Evolutionary conservation across 1,284 basidiomycete genomes (phyloP), one percentile per base, ranked within the genome.

Genomic region (Schizophyllum commune): DNA sequence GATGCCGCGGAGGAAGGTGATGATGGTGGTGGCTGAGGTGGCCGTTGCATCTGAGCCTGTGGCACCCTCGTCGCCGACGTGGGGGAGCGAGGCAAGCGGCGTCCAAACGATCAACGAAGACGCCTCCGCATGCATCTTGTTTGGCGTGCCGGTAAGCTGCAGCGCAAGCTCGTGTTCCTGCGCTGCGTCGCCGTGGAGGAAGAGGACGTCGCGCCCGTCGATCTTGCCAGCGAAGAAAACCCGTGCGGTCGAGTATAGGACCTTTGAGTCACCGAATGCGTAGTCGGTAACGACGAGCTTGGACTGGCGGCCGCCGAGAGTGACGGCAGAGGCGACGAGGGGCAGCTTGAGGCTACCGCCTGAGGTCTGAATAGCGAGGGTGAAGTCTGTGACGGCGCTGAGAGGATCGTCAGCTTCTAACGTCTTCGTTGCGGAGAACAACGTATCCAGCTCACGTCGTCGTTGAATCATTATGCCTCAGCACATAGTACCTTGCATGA

Each of bases 261-360:
- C 75, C 9, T 84, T 84, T 13, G 70, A 76, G 19, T 66, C 57
- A 5, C 89, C 88, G 68, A 87, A 89, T 1, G 76, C 71, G 68
- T 88, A 89, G 70, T 89, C 83, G 0, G 85, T 84, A 22, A 88
- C 78, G 33, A 91, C 73, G 22, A 89, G 72, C 70, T 88, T 90
- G 55, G 85, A 88, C 70, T 90, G 80, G 6, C 89, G 81, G 5
- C 89, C 89, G 32, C 73, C 71, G 17, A 91, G 79, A 1, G 83
- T 82, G 65, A 91, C 83, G 11, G 77, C 68, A 1, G 75, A 71
- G 0, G 75, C 78, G 9, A 80, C 73, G 52, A 75, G 72, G 3
- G 89, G 89, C 19, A 91, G 69, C 32, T 79, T 77, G 22, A 89
- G 66, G 0, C 68, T 65, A 0, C 84, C 84, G 20, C 69, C 69